Evolutionary conservation across 2,329 filamentous ascomycete genomes (phyloP).

Genomic region (Phaeosphaeriaceae sp.): DNA sequence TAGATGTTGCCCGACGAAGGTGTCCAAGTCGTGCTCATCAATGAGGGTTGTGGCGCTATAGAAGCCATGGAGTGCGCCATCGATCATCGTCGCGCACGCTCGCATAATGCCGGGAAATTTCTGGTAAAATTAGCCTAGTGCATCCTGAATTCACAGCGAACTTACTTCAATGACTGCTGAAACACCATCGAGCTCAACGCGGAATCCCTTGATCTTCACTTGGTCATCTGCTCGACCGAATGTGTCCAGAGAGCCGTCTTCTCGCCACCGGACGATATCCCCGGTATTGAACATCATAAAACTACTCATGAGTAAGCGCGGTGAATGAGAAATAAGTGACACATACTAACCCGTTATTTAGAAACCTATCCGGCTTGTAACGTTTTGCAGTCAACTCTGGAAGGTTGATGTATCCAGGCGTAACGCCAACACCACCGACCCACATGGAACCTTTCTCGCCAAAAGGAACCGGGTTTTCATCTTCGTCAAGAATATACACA

Average conservation of each 20-base stretch:
- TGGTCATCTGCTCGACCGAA: conserved; percentile 67
- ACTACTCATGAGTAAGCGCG: conserved; percentile 9
- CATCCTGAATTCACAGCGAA: neutral
- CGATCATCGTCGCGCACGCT: conserved; percentile 57
- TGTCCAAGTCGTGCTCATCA: conserved; percentile 44
- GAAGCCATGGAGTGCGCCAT: conserved; percentile 60
- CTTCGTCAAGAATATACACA: conserved; percentile 61
- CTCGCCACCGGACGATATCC: conserved; percentile 63
- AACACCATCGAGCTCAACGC: conserved; percentile 66
- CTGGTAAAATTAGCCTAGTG: conserved; percentile 16
- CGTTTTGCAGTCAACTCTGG: conserved; percentile 58
- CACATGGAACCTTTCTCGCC: conserved; percentile 62
- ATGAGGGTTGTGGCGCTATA: conserved; percentile 49
- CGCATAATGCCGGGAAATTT: conserved; percentile 55
- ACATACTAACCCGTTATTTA: conserved; percentile 55
- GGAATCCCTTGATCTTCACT: conserved; percentile 68
- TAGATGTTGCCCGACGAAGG: conserved; percentile 52
- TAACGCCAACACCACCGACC: conserved; percentile 63
- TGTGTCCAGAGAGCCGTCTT: conserved; percentile 61
- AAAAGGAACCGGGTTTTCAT: conserved; percentile 53
- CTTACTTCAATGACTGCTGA: conserved; percentile 43
- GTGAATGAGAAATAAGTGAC: neutral
- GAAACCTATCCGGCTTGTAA: conserved; percentile 60
- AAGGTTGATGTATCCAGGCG: conserved; percentile 63
- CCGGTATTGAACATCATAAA: conserved; percentile 66